phyloP scores from a whole-genome alignment of 257 asterid species.

The Ballota nigra region DNA sequence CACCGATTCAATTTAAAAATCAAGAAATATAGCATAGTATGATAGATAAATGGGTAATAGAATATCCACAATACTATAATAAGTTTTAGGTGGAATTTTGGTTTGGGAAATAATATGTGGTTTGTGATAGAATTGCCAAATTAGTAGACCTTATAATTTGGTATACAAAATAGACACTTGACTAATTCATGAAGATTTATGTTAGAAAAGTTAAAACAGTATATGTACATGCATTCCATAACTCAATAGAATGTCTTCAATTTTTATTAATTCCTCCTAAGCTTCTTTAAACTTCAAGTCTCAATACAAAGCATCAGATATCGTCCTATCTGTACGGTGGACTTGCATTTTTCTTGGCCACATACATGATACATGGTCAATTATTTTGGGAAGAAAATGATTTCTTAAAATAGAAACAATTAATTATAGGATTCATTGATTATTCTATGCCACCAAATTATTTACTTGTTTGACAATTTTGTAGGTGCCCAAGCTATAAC shows the following conservation, averaged over 20 bases:
- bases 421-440: background rate
- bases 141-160: background rate
- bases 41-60: background rate
- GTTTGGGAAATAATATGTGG: background rate
- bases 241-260: background rate
- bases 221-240: conserved; percentile 27
- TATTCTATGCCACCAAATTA: background rate
- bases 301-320: conserved; percentile 2
- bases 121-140: background rate
- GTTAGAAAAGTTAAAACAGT: background rate
- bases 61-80: background rate
- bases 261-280: background rate
- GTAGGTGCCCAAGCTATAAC: background rate
- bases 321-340: background rate
- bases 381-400: background rate
- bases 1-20: no score
- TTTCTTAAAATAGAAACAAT: background rate
- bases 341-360: background rate
- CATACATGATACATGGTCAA: background rate
- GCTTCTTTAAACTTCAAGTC: background rate
- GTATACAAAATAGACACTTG: conserved; percentile 4
- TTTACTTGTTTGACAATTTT: background rate
- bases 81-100: background rate
- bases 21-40: background rate
- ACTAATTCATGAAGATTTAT: background rate